Evolutionary conservation across 352 stramenopile genomes (phyloP), one percentile per base, ranked within the genome.

Genomic region (Phytophthora capsici): DNA sequence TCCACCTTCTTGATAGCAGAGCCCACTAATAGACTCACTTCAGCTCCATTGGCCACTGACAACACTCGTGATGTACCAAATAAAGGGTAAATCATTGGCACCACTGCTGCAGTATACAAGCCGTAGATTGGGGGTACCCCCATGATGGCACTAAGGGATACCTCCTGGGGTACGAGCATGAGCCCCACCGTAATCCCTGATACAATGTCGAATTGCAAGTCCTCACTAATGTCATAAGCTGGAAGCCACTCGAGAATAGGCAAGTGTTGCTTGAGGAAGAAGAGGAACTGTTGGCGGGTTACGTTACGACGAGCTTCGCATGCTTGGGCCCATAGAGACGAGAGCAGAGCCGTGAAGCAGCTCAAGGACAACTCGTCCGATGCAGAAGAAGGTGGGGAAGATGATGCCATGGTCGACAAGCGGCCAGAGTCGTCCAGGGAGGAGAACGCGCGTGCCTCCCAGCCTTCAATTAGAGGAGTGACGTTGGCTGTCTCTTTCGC

Each of bases 121-220:
- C 84, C 82, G 65, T 90, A 90, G 30, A 90, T 80, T 4, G 77
- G 70, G 4, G 82, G 82, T 13, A 93, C 84, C 23, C 77, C 78
- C 84, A 97, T 97, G 10, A 98, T 76, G 52, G 94, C 88, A 14
- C 89, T 91, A 49, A 98, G 94, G 34, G 79, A 91, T 78, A 98
- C 96, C 22, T 92, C 87, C 57, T 98, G 91, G 17, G 93, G 94
- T 54, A 98, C 84, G 26, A 96, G 73, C 90, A 98, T 98, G 22
- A 98, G 80, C 14, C 88, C 89, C 30, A 93, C 85, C 2, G 85
- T 91, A 65, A 91, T 71, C 25, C 80, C 85, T 0, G 85, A 77
- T 17, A 91, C 81, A 19, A 90, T 1, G 59, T 91, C 85, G 45
- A 76, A 84, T 65, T 90, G 88, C 36, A 93, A 63, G 46, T 92